These are phyloP conservation scores for Apiospora malaysiana DNA, from an alignment of 2,329 filamentous ascomycete species.

Conservation along the genomic window DNA sequence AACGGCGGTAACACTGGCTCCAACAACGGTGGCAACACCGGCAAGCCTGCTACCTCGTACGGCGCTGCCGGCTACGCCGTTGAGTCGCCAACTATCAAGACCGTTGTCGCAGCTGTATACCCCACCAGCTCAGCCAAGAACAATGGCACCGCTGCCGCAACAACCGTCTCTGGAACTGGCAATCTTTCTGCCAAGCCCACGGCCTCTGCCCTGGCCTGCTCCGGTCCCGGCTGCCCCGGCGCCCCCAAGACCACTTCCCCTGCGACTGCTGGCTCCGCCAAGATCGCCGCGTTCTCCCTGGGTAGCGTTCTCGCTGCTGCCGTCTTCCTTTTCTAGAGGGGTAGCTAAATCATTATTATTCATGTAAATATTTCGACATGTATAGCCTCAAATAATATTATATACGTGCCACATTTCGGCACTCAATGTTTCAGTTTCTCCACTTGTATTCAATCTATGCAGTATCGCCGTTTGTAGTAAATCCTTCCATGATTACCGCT, in stretches of 20 bases:
- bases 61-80: conserved; percentile 57
- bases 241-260: conserved; percentile 18
- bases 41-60: background rate
- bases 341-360: no score
- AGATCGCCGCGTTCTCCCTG: conserved; percentile 25
- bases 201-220: conserved; percentile 22
- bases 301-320: conserved; percentile 28
- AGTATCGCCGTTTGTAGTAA: no score
- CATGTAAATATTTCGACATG: no score
- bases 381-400: background rate
- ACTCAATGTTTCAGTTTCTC: background rate
- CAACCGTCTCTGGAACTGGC: conserved; percentile 66
- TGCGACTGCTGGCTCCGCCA: conserved; percentile 31
- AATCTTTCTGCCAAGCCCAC: conserved; percentile 56
- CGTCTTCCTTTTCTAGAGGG: background rate
- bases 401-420: background rate
- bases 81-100: conserved; percentile 59
- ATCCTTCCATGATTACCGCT: no score
- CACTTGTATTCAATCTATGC: no score
- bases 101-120: conserved; percentile 67
- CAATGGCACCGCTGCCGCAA: conserved; percentile 65
- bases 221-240: conserved; percentile 23
- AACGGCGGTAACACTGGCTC: conserved; percentile 55
- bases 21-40: conserved; percentile 51
- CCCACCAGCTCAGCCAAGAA: conserved; percentile 67